Evolutionary conservation across 148 eudicot species (phyloP).

Genomic region (Pharnaceum exiguum): DNA sequence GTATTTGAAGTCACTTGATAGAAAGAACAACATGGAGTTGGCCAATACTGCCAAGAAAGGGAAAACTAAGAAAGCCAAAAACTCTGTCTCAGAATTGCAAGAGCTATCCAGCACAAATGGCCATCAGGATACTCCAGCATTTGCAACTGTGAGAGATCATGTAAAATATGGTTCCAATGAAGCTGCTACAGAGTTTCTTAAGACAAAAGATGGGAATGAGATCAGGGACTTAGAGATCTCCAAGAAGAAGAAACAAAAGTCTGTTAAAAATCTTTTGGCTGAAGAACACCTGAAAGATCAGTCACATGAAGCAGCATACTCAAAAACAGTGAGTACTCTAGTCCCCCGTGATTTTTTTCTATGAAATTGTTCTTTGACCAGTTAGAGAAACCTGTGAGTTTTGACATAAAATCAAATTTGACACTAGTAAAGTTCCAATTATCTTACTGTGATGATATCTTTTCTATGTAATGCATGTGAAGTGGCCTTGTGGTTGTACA

Average conservation of each 20-base stretch:
- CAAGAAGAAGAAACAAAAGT: conserved; percentile 22
- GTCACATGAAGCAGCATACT: conserved; percentile 14
- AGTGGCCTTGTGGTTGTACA: not conserved
- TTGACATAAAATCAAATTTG: too few relatives aligned
- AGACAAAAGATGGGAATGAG: conserved; percentile 9
- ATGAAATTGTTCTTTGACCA: too few relatives aligned
- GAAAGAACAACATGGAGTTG: conserved; percentile 1
- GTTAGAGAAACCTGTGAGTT: too few relatives aligned
- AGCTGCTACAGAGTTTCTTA: conserved; percentile 8
- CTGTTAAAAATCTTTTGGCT: conserved; percentile 7
- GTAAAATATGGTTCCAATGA: not conserved
- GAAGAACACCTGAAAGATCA: conserved; percentile 16
- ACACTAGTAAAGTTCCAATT: too few relatives aligned
- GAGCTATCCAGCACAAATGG: conserved; percentile 20
- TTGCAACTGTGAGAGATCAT: not conserved
- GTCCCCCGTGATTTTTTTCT: conserved; percentile 1
- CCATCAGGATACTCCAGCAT: not conserved
- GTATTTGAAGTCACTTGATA: not conserved
- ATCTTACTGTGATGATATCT: too few relatives aligned
- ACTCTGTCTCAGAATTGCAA: conserved; percentile 18
- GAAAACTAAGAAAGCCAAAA: conserved; percentile 33
- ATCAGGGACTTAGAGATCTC: too few relatives aligned
- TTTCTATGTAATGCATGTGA: conserved; percentile 4
- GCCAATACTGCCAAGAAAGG: conserved; percentile 27
- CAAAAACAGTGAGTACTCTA: conserved; percentile 16